Evolutionary conservation across 345 rosid genomes (phyloP), one percentile per base, ranked within the genome.

Genomic region (Raphanus sativus): DNA sequence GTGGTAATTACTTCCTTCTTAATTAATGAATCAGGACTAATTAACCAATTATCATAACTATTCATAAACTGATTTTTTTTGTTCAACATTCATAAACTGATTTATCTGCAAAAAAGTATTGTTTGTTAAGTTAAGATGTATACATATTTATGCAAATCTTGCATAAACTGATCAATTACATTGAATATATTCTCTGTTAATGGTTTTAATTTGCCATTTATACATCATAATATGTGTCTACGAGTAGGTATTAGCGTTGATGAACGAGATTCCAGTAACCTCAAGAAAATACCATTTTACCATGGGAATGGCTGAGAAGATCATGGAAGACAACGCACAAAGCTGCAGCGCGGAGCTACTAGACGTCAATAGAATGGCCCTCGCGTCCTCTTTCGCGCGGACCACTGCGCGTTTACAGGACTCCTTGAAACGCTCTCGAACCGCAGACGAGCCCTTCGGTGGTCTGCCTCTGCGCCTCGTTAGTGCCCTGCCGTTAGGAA

Each of bases 241-340:
- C 50, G 74, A 65, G 64, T 86, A 92, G 94, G 79, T 80, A 21
- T 81, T 90, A 70, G 83, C 83, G 10, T 76, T 90, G 36, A 45
- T 89, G 69, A 90, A 83, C 73, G 92, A 87, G 78, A 85, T 90
- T 28, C 98, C 91, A 7, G 87, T 89, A 11, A 82, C 84, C 3
- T 88, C 96, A 71, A 77, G 86, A 60, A 92, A 90, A 77, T 92
- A 89, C 86, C 96, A 87, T 52, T 89, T 87, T 60, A 81, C 89
- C 65, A 78, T 88, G 90, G 80, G 87, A 62, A 86, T 90, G 98
- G 94, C 91, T 0, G 94, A 89, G 73, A 87, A 85, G 77, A 88
- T 89, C 71, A 82, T 92, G 91, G 92, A 89, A 50, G 98, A 87
- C 2, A 90, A 92, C 58, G 84, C 86, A 56, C 67, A 79, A 8